These are phyloP conservation scores for Neonectria punicea DNA, from an alignment of 2,329 filamentous ascomycete genomes.

Conservation along the genomic window DNA sequence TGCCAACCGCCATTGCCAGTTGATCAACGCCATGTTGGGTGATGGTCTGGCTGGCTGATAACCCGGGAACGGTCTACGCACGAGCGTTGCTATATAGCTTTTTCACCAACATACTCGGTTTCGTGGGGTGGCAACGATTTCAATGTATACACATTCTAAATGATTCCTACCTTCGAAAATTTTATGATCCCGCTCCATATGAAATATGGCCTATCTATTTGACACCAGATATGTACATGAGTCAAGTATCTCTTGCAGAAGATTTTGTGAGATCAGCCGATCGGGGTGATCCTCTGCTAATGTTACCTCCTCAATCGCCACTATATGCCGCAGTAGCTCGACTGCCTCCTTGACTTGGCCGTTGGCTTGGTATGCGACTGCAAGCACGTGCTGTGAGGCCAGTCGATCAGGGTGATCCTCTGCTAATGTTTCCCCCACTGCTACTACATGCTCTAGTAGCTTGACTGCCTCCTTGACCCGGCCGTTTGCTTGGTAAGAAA, in stretches of 20 bases:
- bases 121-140: neutral
- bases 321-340: neutral
- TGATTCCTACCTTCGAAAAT: too few relatives aligned
- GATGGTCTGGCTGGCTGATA: slow-evolving; percentile 47
- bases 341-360: neutral
- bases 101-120: neutral
- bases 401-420: neutral
- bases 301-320: neutral
- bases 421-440: neutral
- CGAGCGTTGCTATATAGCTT: neutral
- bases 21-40: slow-evolving; percentile 57
- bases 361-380: neutral
- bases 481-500: neutral
- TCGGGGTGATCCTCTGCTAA: too few relatives aligned
- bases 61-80: neutral
- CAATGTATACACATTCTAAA: neutral
- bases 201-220: neutral
- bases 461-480: neutral
- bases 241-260: neutral
- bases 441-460: neutral
- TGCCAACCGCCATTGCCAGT: slow-evolving; percentile 53
- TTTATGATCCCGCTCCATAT: neutral
- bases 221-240: neutral
- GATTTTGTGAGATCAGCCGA: neutral
- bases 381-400: neutral